Percentiles rank a stretch among this genome's conserved stretches.
phyloP scores from a whole-genome alignment of 2,329 filamentous ascomycete genomes.

The Aureobasidium sp. region DNA sequence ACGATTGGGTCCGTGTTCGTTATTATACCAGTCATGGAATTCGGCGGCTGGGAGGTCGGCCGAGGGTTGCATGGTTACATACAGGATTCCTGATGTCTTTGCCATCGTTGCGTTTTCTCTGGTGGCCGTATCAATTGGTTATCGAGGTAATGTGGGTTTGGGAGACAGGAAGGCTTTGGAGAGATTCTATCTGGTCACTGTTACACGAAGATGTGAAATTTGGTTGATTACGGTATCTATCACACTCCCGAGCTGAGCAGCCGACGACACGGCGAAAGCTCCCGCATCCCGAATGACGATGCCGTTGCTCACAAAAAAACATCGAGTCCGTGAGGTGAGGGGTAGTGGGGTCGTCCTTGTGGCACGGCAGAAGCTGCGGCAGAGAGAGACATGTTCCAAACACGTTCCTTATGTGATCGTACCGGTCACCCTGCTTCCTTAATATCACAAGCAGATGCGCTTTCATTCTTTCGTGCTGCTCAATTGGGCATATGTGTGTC shows the following conservation, averaged over 20 bases:
- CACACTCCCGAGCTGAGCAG: neutral
- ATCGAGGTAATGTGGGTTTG: neutral
- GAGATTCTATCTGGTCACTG: neutral
- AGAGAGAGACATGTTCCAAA: neutral
- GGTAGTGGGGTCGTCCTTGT: neutral
- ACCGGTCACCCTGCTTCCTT: neutral
- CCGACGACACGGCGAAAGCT: neutral
- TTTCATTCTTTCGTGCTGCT: neutral
- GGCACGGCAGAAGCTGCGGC: neutral
- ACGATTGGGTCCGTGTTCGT: constrained; percentile 77
- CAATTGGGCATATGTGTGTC: too few species aligned
- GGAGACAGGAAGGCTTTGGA: neutral
- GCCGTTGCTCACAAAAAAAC: constrained; percentile 1
- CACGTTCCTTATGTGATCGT: neutral
- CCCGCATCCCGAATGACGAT: constrained; percentile 6
- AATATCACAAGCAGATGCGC: neutral
- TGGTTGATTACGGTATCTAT: neutral
- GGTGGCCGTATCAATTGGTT: neutral
- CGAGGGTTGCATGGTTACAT: constrained; percentile 78
- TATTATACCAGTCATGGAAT: constrained; percentile 93
- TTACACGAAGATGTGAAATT: neutral
- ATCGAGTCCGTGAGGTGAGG: neutral
- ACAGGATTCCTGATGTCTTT: constrained; percentile 57
- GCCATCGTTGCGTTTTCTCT: constrained; percentile 7
- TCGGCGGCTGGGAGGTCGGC: constrained; percentile 54